phyloP scores from a whole-genome alignment of 164 flowering plant genomes.

The Chimonanthus praecox region DNA sequence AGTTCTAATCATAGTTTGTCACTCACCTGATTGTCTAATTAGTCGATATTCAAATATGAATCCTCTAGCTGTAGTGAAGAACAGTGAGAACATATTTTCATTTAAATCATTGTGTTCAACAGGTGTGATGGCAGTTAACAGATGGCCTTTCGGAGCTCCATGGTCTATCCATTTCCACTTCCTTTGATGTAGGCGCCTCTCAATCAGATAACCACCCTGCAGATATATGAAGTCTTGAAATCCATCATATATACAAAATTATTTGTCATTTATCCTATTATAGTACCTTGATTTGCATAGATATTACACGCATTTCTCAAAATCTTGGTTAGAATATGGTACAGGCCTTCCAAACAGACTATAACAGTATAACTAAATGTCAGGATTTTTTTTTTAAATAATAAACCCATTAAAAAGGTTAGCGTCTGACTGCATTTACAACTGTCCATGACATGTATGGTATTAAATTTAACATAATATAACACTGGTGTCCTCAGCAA shows the following conservation, averaged over 20 bases:
- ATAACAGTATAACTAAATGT: too few relatives aligned
- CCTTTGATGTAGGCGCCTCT: slow-evolving; percentile 64
- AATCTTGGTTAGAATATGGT: too few relatives aligned
- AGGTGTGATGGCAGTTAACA: slow-evolving; percentile 54
- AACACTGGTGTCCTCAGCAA: too few relatives aligned
- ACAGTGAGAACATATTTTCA: slow-evolving; percentile 39
- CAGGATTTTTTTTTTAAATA: too few relatives aligned
- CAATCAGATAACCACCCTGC: slow-evolving; percentile 67
- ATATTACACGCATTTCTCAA: too few relatives aligned
- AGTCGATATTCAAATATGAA: slow-evolving; percentile 52
- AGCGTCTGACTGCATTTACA: too few relatives aligned
- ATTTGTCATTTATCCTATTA: not conserved
- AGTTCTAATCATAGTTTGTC: not conserved
- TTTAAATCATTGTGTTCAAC: slow-evolving; percentile 33
- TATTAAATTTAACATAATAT: too few relatives aligned
- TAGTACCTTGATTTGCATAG: too few relatives aligned
- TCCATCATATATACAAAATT: not conserved
- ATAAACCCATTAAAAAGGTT: too few relatives aligned
- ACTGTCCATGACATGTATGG: too few relatives aligned
- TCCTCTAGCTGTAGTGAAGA: slow-evolving; percentile 63
- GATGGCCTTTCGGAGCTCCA: slow-evolving; percentile 55
- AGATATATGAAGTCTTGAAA: slow-evolving; percentile 2
- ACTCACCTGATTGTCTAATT: slow-evolving; percentile 48
- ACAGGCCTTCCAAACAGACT: too few relatives aligned
- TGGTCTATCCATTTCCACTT: slow-evolving; percentile 87